phyloP scores from a whole-genome alignment of 2,329 filamentous ascomycete species.

The Xylariales sp. region DNA sequence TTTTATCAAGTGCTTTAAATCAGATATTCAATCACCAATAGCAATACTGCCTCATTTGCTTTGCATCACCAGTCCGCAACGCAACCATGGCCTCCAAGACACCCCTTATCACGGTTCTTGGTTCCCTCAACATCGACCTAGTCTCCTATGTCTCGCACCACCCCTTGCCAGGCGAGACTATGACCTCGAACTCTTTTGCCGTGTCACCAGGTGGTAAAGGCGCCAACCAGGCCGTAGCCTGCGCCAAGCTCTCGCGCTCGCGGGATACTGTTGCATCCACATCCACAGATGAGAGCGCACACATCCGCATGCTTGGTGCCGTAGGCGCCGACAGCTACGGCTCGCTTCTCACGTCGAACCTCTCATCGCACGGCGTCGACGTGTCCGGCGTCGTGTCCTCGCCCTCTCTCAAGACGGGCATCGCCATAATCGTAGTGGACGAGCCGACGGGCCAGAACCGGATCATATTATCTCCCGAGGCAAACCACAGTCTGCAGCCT shows the following conservation, averaged over 20 bases:
- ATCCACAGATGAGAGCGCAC: conserved; percentile 48
- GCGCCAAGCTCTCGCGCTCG: conserved; percentile 79
- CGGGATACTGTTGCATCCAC: conserved; percentile 52
- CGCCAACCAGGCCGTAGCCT: conserved; percentile 93
- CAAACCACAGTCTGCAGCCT: conserved; percentile 67
- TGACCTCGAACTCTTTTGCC: conserved; percentile 81
- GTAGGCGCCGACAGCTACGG: conserved; percentile 78
- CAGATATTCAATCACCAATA: not conserved
- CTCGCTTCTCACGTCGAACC: conserved; percentile 65
- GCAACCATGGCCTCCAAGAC: conserved; percentile 41
- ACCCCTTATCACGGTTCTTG: conserved; percentile 80
- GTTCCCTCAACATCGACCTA: conserved; percentile 94
- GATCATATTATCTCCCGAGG: conserved; percentile 78
- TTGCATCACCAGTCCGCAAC: conserved; percentile 11
- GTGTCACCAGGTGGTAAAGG: conserved; percentile 92
- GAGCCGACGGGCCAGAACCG: conserved; percentile 78
- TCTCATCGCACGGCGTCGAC: conserved; percentile 72
- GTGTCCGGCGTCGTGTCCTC: conserved; percentile 61
- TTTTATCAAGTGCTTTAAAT: not conserved
- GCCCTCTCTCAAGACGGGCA: conserved; percentile 68
- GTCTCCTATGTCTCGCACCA: conserved; percentile 88
- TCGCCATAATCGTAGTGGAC: conserved; percentile 82
- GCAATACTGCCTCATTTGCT: not conserved
- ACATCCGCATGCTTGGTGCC: conserved; percentile 78
- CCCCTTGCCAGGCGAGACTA: conserved; percentile 85